Evolutionary conservation across 257 asterid genomes (phyloP).

Genomic region (Solanum corneliomulleri): DNA sequence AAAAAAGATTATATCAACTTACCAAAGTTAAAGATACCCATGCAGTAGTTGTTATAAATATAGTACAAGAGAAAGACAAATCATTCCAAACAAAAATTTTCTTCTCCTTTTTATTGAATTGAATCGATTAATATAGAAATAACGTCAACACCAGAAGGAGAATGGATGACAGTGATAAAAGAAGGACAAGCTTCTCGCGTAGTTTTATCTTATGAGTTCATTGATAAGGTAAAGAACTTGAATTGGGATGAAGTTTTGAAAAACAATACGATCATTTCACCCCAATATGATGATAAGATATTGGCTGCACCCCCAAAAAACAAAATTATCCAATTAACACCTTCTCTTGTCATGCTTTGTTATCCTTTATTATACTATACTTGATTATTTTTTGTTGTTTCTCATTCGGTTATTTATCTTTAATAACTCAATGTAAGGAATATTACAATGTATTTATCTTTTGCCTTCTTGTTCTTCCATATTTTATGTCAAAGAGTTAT

Average conservation of each 20-base stretch:
- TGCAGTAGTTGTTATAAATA: not conserved
- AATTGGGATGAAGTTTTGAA: not conserved
- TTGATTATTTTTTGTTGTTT: too few species aligned
- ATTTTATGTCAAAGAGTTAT: not conserved
- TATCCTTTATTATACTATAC: not conserved
- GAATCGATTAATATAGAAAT: not conserved
- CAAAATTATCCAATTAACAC: not conserved
- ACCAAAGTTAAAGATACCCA: not conserved
- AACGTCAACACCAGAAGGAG: not conserved
- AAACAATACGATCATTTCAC: not conserved
- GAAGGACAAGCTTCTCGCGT: not conserved
- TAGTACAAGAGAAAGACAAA: not conserved
- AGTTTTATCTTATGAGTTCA: conserved; percentile 11
- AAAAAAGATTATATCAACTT: not conserved
- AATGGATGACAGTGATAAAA: conserved; percentile 2
- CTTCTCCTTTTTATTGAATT: not conserved
- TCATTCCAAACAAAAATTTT: not conserved
- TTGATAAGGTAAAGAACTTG: conserved; percentile 8
- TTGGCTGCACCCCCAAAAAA: not conserved
- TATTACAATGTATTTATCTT: not conserved
- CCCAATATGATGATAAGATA: not conserved
- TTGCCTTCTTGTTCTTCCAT: not conserved
- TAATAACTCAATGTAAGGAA: not conserved
- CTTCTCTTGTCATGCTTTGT: not conserved
- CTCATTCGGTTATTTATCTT: not conserved